Conservation (phyloP, 768 basidiomycete genomes). For the Amyloporia xantha region DNA sequence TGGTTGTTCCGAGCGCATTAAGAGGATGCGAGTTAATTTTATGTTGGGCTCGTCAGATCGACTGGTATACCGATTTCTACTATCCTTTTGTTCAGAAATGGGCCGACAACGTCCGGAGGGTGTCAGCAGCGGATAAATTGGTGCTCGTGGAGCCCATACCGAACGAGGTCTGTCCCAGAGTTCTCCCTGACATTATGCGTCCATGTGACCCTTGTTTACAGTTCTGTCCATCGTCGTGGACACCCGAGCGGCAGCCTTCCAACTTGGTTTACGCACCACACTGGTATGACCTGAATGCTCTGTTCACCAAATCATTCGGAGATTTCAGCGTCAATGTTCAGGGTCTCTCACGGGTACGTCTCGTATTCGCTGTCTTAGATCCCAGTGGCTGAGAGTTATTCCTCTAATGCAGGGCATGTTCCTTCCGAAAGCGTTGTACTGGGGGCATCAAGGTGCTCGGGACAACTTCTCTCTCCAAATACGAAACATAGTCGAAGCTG, state of each 20-base stretch:
- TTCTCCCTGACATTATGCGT: background rate
- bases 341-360: conserved; percentile 72
- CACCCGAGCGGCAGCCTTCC: conserved; percentile 48
- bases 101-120: conserved; percentile 49
- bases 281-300: conserved; percentile 87
- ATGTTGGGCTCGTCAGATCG: conserved; percentile 39
- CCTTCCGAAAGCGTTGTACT: conserved; percentile 72
- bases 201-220: conserved; percentile 21
- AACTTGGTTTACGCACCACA: conserved; percentile 72
- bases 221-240: conserved; percentile 81
- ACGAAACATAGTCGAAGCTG: conserved; percentile 64
- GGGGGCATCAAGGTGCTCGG: conserved; percentile 76
- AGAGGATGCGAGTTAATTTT: background rate
- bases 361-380: no score
- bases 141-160: conserved; percentile 84
- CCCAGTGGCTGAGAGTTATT: background rate
- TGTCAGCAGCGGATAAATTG: conserved; percentile 46
- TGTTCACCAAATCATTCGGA: conserved; percentile 81
- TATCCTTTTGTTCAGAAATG: conserved; percentile 70
- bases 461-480: conserved; percentile 84
- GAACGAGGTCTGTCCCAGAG: conserved; percentile 66
- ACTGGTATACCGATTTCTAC: conserved; percentile 86
- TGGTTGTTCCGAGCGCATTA: no score
- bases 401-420: conserved; percentile 96
- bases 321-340: conserved; percentile 91